A percentile compares a stretch with the other conserved stretches of the same genome.
These are phyloP conservation scores for Botrytis fragariae DNA, from an alignment of 2,329 filamentous ascomycete genomes.

Conservation along the genomic window DNA sequence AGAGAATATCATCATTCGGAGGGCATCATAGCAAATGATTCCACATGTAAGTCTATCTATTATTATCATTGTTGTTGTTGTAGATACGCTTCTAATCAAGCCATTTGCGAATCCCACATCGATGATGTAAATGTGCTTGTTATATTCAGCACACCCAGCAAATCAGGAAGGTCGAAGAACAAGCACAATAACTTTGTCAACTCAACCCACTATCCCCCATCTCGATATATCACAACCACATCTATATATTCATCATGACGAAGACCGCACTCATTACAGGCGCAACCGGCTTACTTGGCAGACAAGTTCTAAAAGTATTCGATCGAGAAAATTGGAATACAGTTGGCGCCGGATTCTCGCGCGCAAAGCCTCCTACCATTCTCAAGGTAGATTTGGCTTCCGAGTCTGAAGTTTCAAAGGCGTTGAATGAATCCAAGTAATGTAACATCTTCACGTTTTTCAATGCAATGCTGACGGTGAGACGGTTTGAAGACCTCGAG, in stretches of 20 bases:
- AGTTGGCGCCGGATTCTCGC: constrained; percentile 70
- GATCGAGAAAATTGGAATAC: constrained; percentile 64
- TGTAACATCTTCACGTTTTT: constrained; percentile 31
- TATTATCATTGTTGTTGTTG: no score
- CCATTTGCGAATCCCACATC: not conserved
- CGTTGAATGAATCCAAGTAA: constrained; percentile 56
- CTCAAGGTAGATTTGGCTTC: constrained; percentile 44
- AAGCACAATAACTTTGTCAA: not conserved
- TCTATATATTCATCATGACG: constrained; percentile 28
- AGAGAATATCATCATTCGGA: not conserved
- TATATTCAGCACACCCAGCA: not conserved
- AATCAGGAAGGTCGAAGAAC: constrained; percentile 1
- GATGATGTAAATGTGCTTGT: not conserved
- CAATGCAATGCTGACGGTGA: constrained; percentile 24
- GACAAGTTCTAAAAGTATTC: constrained; percentile 73
- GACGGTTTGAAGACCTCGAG: constrained; percentile 57
- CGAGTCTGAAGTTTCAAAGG: constrained; percentile 46
- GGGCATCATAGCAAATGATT: not conserved
- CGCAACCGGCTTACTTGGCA: constrained; percentile 78
- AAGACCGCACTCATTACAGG: constrained; percentile 73
- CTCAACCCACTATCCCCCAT: not conserved
- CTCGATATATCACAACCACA: constrained; percentile 1
- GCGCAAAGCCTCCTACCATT: constrained; percentile 68
- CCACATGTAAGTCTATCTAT: not conserved
- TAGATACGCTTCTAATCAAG: not conserved